A percentile compares a stretch with the other conserved stretches of the same genome.
phyloP scores from a whole-genome alignment of 2,329 filamentous ascomycete species.

The Raffaelea ambrosiae region DNA sequence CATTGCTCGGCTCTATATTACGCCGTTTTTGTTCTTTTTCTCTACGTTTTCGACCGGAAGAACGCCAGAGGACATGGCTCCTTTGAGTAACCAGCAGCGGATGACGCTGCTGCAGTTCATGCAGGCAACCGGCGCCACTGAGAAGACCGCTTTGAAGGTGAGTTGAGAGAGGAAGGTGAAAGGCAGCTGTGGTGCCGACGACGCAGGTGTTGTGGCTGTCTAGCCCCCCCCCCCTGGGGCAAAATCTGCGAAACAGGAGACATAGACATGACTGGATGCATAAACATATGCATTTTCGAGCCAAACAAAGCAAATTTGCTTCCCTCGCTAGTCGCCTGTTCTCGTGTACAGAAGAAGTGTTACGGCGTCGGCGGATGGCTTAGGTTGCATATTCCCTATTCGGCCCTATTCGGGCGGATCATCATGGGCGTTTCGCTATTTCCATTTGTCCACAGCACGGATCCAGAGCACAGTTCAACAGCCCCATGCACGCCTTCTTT shows the following conservation, averaged over 20 bases:
- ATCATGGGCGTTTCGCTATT: conserved; percentile 4
- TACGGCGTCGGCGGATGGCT: conserved; percentile 7
- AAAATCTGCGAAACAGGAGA: too few relatives aligned
- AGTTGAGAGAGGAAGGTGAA: conserved; percentile 11
- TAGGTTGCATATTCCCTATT: conserved; percentile 15
- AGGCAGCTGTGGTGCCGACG: too few relatives aligned
- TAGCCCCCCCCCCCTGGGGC: too few relatives aligned
- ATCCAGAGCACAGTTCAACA: neutral
- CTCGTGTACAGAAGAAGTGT: conserved; percentile 1
- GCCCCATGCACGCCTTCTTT: neutral
- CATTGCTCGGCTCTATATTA: too few relatives aligned
- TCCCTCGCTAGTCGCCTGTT: neutral
- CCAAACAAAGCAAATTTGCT: conserved; percentile 1
- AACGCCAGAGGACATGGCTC: conserved; percentile 13
- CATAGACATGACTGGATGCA: too few relatives aligned
- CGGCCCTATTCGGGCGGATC: conserved; percentile 15
- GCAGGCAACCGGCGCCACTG: conserved; percentile 32
- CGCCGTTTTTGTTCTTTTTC: too few relatives aligned
- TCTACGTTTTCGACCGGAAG: too few relatives aligned
- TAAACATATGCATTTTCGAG: neutral
- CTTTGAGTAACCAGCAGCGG: conserved; percentile 24
- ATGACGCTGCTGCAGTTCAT: conserved; percentile 32
- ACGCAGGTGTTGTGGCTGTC: too few relatives aligned
- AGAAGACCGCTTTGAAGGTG: conserved; percentile 36
- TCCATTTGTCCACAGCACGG: conserved; percentile 4